These are phyloP conservation scores for Chalaropsis thielavioides DNA, from an alignment of 2,329 filamentous ascomycete genomes.

Conservation along the genomic window DNA sequence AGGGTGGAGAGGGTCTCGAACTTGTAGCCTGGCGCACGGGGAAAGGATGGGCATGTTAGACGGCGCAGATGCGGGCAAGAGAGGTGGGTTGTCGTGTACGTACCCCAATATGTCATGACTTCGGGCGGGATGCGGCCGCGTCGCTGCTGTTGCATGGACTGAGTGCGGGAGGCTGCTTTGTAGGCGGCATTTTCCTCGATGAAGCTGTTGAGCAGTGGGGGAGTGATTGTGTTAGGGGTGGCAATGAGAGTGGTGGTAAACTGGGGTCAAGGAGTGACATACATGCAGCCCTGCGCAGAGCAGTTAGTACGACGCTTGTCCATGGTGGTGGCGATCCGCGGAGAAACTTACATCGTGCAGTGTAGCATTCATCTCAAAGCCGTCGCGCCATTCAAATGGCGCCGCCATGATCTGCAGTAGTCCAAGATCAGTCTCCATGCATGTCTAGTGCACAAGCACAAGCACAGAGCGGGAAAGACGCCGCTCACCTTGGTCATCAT, in stretches of 20 bases:
- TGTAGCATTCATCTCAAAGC: conserved; percentile 94
- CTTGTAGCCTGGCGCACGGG: conserved; percentile 61
- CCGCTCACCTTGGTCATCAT: conserved; percentile 85
- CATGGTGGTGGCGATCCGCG: no score
- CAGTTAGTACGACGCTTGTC: neutral
- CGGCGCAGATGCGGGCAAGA: neutral
- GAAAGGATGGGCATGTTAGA: neutral
- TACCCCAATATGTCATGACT: conserved; percentile 88
- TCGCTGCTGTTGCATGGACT: conserved; percentile 35
- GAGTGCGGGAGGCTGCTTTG: conserved; percentile 47
- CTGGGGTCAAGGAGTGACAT: conserved; percentile 21
- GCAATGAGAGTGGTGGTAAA: neutral
- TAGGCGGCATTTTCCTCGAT: conserved; percentile 79
- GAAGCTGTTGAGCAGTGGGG: conserved; percentile 42
- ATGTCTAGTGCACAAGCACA: no score
- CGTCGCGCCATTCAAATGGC: conserved; percentile 69
- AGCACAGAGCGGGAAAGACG: neutral
- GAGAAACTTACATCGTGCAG: conserved; percentile 54
- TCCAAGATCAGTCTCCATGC: conserved; percentile 9
- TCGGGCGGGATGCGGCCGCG: conserved; percentile 45
- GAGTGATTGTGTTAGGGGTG: no score
- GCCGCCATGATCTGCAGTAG: conserved; percentile 59
- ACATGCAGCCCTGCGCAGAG: conserved; percentile 38
- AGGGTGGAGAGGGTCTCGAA: conserved; percentile 79
- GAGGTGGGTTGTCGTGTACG: conserved; percentile 1